A percentile compares a stretch with the other conserved stretches of the same genome.
These are phyloP conservation scores for Solanum tarijense DNA, from an alignment of 257 asterid species.

Conservation along the genomic window DNA sequence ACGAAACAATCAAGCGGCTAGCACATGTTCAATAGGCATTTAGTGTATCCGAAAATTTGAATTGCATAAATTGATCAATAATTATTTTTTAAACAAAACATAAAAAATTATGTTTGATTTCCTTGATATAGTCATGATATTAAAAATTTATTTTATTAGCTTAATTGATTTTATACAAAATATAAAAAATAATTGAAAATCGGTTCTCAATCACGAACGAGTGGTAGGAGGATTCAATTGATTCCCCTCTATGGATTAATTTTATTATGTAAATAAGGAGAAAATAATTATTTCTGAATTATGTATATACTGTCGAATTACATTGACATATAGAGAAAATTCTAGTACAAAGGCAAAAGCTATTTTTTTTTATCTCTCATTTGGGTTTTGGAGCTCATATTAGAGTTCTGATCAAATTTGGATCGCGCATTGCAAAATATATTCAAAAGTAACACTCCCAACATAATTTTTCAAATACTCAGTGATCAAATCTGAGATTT, in stretches of 20 bases:
- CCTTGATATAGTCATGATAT: background rate
- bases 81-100: no score
- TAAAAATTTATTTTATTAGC: background rate
- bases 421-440: background rate
- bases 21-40: background rate
- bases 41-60: background rate
- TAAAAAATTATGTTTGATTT: background rate
- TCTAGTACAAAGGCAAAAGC: background rate
- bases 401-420: background rate
- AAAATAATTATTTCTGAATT: background rate
- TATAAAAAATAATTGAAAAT: background rate
- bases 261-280: background rate
- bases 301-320: background rate
- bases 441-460: background rate
- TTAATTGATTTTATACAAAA: background rate
- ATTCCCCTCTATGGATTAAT: background rate
- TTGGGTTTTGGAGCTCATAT: background rate
- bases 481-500: no score
- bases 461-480: no score
- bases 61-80: background rate
- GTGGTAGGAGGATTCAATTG: background rate
- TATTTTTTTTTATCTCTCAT: background rate
- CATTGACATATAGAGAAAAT: background rate
- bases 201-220: background rate
- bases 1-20: background rate